Evolutionary conservation across 257 asterid genomes (phyloP).

Genomic region (Jaltomata sinuosa): DNA sequence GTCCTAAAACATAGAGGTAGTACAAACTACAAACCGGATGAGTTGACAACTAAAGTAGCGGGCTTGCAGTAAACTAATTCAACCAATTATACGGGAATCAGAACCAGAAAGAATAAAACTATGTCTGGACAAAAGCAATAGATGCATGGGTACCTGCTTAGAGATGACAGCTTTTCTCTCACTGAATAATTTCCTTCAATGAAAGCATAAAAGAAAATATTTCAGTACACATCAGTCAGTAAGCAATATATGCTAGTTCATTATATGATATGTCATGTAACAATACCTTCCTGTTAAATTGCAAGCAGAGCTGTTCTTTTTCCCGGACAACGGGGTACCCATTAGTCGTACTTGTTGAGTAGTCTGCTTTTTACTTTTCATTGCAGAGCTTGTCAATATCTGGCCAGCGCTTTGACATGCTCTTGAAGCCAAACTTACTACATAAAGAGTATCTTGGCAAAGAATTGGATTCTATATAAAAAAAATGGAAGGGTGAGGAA

Average conservation of each 20-base stretch:
- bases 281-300: constrained; percentile 60
- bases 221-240: constrained; percentile 2
- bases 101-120: not conserved
- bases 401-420: constrained; percentile 43
- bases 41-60: not conserved
- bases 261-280: not conserved
- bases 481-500: not conserved
- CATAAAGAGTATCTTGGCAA: constrained; percentile 68
- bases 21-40: not conserved
- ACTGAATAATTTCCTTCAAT: constrained; percentile 51
- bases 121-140: not conserved
- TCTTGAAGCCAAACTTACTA: constrained; percentile 59
- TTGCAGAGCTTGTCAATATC: constrained; percentile 41
- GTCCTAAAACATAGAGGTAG: not conserved
- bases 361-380: constrained; percentile 30
- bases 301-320: constrained; percentile 28
- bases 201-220: not conserved
- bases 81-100: not conserved
- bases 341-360: constrained; percentile 27
- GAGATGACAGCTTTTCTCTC: constrained; percentile 20
- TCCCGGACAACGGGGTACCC: constrained; percentile 33
- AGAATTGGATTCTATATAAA: constrained; percentile 48
- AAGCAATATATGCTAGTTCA: not conserved
- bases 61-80: not conserved
- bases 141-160: constrained; percentile 37